Conservation (phyloP, 805 yeast species). For the Metschnikowia reukaufii region DNA sequence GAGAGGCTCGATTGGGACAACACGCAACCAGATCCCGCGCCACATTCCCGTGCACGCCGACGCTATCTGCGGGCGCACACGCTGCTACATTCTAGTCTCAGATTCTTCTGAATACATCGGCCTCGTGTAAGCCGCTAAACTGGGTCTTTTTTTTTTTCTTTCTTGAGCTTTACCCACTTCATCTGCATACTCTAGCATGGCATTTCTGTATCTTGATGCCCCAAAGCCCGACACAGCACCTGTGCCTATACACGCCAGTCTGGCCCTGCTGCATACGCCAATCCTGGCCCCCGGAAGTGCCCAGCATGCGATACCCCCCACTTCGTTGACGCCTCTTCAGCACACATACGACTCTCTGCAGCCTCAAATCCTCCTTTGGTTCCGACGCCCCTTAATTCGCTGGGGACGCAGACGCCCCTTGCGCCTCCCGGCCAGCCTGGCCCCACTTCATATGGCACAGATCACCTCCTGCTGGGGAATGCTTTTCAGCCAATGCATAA, state of each 20-base stretch:
- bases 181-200: conserved; percentile 1
- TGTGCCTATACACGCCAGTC: conserved; percentile 1
- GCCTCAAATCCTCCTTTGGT: conserved; percentile 2
- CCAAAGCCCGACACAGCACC: background rate
- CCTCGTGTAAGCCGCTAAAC: background rate
- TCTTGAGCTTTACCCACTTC: background rate
- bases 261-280: conserved; percentile 7
- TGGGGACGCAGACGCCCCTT: conserved; percentile 7
- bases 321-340: conserved; percentile 3
- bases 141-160: background rate
- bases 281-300: conserved; percentile 5
- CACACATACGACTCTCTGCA: conserved; percentile 3
- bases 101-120: background rate
- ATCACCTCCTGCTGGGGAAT: conserved; percentile 2
- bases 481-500: background rate
- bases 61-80: conserved; percentile 1
- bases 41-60: background rate
- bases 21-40: background rate
- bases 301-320: conserved; percentile 1
- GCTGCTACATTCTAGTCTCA: background rate
- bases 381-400: conserved; percentile 6
- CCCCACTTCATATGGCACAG: background rate
- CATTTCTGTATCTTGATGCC: background rate
- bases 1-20: background rate
- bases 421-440: conserved; percentile 1